These are phyloP conservation scores for Aureobasidium sp. DNA, from an alignment of 2,329 filamentous ascomycete species.

Conservation along the genomic window DNA sequence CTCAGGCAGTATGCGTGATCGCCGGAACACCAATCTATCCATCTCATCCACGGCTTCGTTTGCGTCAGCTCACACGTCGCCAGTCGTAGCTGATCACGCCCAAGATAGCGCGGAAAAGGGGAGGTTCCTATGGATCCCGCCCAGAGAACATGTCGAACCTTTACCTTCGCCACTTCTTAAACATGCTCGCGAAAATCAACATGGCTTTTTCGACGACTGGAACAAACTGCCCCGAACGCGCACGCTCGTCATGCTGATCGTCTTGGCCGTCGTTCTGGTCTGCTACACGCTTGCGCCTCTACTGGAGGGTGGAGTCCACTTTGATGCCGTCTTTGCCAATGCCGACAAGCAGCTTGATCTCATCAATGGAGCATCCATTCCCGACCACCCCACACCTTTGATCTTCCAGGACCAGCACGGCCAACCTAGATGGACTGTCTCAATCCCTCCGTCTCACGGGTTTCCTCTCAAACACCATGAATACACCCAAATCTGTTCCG, in stretches of 20 bases:
- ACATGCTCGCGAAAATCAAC: conserved; percentile 17
- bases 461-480: conserved; percentile 62
- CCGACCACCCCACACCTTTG: conserved; percentile 65
- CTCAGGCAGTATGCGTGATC: conserved; percentile 18
- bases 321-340: conserved; percentile 30
- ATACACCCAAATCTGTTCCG: conserved; percentile 62
- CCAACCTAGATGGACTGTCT: conserved; percentile 70
- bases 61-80: conserved; percentile 50
- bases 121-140: conserved; percentile 38
- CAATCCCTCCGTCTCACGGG: conserved; percentile 58
- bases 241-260: conserved; percentile 18
- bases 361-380: conserved; percentile 58
- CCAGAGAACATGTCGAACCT: conserved; percentile 15
- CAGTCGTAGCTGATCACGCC: conserved; percentile 44
- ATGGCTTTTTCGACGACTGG: conserved; percentile 6
- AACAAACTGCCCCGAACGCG: neutral
- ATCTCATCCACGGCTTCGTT: conserved; percentile 57
- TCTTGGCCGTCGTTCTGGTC: conserved; percentile 14
- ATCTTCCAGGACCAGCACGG: conserved; percentile 60
- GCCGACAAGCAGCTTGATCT: conserved; percentile 50
- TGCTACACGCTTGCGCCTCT: conserved; percentile 17
- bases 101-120: conserved; percentile 54
- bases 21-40: conserved; percentile 42
- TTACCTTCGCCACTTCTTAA: conserved; percentile 22
- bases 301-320: conserved; percentile 22